A percentile compares a stretch with the other conserved stretches of the same genome.
phyloP scores from a whole-genome alignment of 495 filamentous ascomycete species.

The Hypoxylon fuscum region DNA sequence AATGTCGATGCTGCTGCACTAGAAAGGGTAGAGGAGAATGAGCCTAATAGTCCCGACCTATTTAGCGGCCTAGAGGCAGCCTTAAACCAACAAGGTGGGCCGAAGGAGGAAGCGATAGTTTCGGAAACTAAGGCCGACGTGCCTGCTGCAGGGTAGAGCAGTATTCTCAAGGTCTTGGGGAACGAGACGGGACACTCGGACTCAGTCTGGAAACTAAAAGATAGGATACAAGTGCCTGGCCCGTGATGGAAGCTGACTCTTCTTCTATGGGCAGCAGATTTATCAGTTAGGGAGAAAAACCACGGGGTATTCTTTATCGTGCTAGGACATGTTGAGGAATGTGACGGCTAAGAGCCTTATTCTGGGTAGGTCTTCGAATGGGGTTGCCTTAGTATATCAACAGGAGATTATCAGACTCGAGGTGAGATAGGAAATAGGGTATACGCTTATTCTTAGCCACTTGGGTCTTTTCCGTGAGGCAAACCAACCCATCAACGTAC shows the following conservation, averaged over 20 bases:
- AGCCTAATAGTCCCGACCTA: constrained; percentile 40
- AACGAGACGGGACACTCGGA: neutral
- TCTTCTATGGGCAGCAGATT: neutral
- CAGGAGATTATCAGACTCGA: too few relatives aligned
- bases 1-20: neutral
- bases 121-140: constrained; percentile 14
- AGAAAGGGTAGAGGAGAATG: constrained; percentile 28
- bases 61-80: constrained; percentile 44
- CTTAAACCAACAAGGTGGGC: constrained; percentile 39
- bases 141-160: neutral
- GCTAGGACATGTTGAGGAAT: too few relatives aligned
- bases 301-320: too few relatives aligned
- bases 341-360: too few relatives aligned
- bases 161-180: neutral
- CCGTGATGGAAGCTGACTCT: neutral
- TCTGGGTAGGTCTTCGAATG: too few relatives aligned
- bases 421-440: too few relatives aligned
- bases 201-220: neutral
- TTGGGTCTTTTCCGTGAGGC: too few relatives aligned
- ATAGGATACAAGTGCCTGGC: neutral
- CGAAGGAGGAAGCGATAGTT: constrained; percentile 19
- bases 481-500: too few relatives aligned
- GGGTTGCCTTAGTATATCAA: too few relatives aligned
- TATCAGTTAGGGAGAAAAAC: neutral
- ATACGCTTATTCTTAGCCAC: too few relatives aligned